Evolutionary conservation across 805 yeast genomes (phyloP), one percentile per base, ranked within the genome.

Genomic region (Pichia membranifaciens): DNA sequence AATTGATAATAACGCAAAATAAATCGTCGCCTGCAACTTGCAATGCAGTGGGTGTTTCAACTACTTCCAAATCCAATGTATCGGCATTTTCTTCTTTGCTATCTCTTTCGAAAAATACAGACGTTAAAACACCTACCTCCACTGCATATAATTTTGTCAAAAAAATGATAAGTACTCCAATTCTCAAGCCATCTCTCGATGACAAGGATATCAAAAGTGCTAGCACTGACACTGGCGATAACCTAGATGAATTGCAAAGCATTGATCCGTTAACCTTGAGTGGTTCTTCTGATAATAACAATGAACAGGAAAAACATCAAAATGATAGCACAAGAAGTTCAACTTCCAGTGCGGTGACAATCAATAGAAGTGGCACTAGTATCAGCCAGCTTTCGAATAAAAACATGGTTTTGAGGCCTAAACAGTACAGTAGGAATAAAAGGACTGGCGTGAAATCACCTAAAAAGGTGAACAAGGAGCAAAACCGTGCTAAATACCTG

Each of bases 51-150:
- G 71, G 71, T 36, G 64, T 63, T 2, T 64, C 69, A 10, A 64
- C 65, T 1, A 60, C 69, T 1, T 59, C 65, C 2, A 63, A 64
- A 40, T 59, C 70, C 1, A 65, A 65, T 42, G 62, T 68, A 31
- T 67, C 73, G 1, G 71, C 72, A 5, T 60, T 70, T 46, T 65
- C 74, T 0, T 60, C 73, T 2, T 54, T 70, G 36, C 52, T 70
- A 18, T 62, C 66, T 4, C 52, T 70, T 6, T 59, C 68, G 1
- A 63, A 66, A 38, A 61, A 56, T 8, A 54, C 56, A 1, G 52
- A 48, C 20, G 46, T 45, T 13, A 54, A 53, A 36, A 49, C 58
- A 4, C 44, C 53, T 10, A 21, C 52, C 9, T 56, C 61, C 2
- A 54, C 56, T 13, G 60, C 68, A 0, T 55, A 60, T 31, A 55